These are phyloP conservation scores for Hygrophila difformis DNA, from an alignment of 257 asterid species.

Conservation along the genomic window DNA sequence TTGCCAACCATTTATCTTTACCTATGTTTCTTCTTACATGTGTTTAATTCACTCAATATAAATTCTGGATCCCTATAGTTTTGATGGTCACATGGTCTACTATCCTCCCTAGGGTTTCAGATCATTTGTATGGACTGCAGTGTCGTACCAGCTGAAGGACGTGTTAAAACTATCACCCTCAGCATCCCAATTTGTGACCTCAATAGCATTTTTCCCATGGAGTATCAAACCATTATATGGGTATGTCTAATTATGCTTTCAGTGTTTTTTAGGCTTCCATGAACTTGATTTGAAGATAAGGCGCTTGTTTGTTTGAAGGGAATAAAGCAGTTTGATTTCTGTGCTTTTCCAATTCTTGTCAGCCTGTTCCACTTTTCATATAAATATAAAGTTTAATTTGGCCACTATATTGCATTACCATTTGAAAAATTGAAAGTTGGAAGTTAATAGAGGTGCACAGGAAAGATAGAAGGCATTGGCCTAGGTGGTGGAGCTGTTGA, in stretches of 20 bases:
- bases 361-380: constrained; percentile 1
- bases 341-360: constrained; percentile 4
- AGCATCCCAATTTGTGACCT: constrained; percentile 86
- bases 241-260: constrained; percentile 32
- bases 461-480: not conserved
- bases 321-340: constrained; percentile 2
- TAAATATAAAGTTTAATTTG: constrained; percentile 1
- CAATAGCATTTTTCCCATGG: constrained; percentile 91
- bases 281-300: constrained; percentile 10
- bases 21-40: too few relatives aligned
- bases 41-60: too few relatives aligned
- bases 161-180: constrained; percentile 80
- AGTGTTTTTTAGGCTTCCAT: not conserved
- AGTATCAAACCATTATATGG: constrained; percentile 90
- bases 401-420: not conserved
- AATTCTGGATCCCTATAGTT: too few relatives aligned
- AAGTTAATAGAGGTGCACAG: not conserved
- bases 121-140: constrained; percentile 97
- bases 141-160: constrained; percentile 91
- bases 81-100: too few relatives aligned
- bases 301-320: not conserved
- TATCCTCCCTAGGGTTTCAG: constrained; percentile 99
- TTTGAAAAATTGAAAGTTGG: not conserved
- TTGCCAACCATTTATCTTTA: too few relatives aligned
- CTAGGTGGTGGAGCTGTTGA: constrained; percentile 3